phyloP scores from a whole-genome alignment of 148 eudicot genomes.

The Gaultheria prostrata region DNA sequence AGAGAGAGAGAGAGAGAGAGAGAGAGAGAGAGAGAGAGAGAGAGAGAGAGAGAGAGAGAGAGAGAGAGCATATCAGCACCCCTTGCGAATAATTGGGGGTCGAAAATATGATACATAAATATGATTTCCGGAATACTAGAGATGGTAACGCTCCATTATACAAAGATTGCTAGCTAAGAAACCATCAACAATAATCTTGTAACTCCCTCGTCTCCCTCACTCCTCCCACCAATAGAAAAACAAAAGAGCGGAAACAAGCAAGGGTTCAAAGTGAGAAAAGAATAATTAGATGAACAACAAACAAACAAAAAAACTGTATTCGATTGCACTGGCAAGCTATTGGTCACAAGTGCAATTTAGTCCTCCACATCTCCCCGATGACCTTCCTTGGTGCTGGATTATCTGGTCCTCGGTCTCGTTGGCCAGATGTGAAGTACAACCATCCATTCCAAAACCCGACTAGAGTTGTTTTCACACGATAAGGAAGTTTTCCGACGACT shows the following conservation, averaged over 20 bases:
- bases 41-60: slow-evolving; percentile 3
- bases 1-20: slow-evolving; percentile 1
- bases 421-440: slow-evolving; percentile 93
- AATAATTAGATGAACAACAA: not conserved
- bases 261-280: not conserved
- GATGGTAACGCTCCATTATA: not conserved
- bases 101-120: slow-evolving; percentile 7
- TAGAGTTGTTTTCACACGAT: slow-evolving; percentile 88
- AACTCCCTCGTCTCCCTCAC: not conserved
- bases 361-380: slow-evolving; percentile 93
- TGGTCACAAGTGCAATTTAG: slow-evolving; percentile 55
- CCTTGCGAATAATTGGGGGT: not conserved
- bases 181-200: not conserved
- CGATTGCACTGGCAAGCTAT: not conserved
- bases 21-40: not conserved
- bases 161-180: not conserved
- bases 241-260: not conserved
- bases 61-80: not conserved
- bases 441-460: slow-evolving; percentile 89
- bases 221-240: not conserved
- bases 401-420: slow-evolving; percentile 88
- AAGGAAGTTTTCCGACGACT: slow-evolving; percentile 87
- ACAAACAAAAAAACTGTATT: not conserved
- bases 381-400: slow-evolving; percentile 91
- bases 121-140: not conserved